Conservation (phyloP, 345 rosid genomes). For the Arabidopsis thaliana region DNA sequence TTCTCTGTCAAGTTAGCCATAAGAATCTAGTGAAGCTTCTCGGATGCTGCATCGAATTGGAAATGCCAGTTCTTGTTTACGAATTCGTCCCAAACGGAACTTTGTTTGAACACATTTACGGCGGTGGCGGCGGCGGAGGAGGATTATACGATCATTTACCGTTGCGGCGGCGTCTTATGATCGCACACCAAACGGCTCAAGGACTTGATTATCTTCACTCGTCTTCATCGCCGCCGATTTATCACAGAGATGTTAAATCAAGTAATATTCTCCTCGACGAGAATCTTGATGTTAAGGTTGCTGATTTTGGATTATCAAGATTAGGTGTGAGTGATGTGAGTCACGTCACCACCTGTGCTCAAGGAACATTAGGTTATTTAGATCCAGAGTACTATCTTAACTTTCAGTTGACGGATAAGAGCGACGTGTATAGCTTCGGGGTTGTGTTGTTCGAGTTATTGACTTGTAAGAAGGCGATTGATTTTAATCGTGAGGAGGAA, state of each 20-base stretch:
- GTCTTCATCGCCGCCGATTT: slow-evolving; percentile 62
- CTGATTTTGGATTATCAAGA: slow-evolving; percentile 67
- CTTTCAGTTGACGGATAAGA: slow-evolving; percentile 64
- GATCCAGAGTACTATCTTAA: slow-evolving; percentile 69
- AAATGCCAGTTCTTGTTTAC: slow-evolving; percentile 59
- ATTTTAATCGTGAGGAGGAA: slow-evolving; percentile 59
- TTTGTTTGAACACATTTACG: slow-evolving; percentile 55
- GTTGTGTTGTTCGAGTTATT: slow-evolving; percentile 63
- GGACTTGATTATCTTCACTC: slow-evolving; percentile 65
- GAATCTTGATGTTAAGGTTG: slow-evolving; percentile 57
- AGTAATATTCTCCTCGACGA: slow-evolving; percentile 65
- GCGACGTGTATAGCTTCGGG: slow-evolving; percentile 71
- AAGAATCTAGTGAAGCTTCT: slow-evolving; percentile 53
- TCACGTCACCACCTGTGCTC: slow-evolving; percentile 64
- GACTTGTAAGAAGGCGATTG: slow-evolving; percentile 58
- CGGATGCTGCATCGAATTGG: slow-evolving; percentile 56
- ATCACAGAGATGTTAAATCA: slow-evolving; percentile 63
- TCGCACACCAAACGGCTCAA: slow-evolving; percentile 60
- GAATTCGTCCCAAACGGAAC: slow-evolving; percentile 62
- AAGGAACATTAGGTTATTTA: slow-evolving; percentile 67
- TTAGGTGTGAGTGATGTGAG: slow-evolving; percentile 51
- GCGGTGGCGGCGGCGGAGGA: slow-evolving; percentile 13
- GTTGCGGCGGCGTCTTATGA: slow-evolving; percentile 52
- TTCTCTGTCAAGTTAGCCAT: slow-evolving; percentile 72
- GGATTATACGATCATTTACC: slow-evolving; percentile 39